Evolutionary conservation across 148 eudicot genomes (phyloP).

Genomic region (Vaccinium macrocarpon): DNA sequence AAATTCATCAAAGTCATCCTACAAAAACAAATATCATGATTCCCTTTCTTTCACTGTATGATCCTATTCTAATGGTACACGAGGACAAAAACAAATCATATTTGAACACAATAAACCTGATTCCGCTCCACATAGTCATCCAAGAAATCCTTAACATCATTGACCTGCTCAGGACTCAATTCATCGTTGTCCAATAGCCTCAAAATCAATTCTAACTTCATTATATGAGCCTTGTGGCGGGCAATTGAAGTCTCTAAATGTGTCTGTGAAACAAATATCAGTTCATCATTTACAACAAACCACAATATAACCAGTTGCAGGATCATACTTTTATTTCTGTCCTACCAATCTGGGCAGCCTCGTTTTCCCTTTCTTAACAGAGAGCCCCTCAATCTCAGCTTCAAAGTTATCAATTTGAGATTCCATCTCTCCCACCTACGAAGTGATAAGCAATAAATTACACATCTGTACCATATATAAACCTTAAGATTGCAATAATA

Average conservation of each 20-base stretch:
- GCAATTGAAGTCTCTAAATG: constrained; percentile 90
- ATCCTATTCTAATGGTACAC: background rate
- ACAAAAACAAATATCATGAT: constrained; percentile 20
- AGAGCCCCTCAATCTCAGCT: constrained; percentile 95
- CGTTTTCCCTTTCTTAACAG: constrained; percentile 91
- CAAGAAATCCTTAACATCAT: constrained; percentile 89
- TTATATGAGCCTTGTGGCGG: constrained; percentile 96
- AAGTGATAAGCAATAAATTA: constrained; percentile 21
- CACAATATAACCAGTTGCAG: constrained; percentile 9
- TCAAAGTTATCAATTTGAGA: constrained; percentile 96
- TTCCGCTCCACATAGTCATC: constrained; percentile 97
- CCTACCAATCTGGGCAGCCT: constrained; percentile 99
- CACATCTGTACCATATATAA: background rate
- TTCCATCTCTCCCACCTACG: constrained; percentile 85
- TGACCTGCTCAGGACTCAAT: constrained; percentile 93
- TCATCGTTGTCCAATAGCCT: constrained; percentile 91
- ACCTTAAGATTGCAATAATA: background rate
- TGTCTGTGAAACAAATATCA: constrained; percentile 39
- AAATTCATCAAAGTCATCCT: constrained; percentile 98
- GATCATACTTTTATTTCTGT: constrained; percentile 5
- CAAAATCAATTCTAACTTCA: constrained; percentile 86
- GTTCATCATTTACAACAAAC: constrained; percentile 10
- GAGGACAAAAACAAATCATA: background rate
- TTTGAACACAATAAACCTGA: constrained; percentile 51
- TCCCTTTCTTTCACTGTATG: background rate